phyloP scores from a whole-genome alignment of 768 basidiomycete genomes.

The Lactarius trivialis region DNA sequence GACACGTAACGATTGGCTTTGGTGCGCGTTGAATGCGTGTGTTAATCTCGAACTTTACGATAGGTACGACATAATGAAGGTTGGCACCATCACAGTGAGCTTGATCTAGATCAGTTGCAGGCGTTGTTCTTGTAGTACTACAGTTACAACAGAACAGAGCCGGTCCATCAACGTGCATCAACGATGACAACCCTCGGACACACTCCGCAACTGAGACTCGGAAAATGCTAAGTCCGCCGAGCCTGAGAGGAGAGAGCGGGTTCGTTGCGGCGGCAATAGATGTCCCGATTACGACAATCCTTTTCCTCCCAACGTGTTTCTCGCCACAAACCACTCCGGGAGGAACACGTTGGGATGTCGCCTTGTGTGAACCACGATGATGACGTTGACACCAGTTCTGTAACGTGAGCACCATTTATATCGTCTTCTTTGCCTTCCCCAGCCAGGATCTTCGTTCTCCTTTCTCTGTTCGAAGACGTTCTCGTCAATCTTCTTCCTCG shows the following conservation, averaged over 20 bases:
- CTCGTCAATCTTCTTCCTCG: slow-evolving; percentile 15
- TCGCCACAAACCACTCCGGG: neutral
- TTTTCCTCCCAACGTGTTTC: neutral
- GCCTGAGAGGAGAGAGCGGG: neutral
- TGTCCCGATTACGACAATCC: neutral
- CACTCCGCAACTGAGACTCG: neutral
- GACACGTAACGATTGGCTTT: neutral
- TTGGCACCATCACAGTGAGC: neutral
- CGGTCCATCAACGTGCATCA: no score
- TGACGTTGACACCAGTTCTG: neutral
- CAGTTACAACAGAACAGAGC: no score
- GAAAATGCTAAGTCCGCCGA: neutral
- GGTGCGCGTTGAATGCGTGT: neutral
- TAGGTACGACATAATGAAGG: neutral
- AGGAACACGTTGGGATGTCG: neutral
- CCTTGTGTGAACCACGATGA: neutral
- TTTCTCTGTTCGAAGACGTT: slow-evolving; percentile 16
- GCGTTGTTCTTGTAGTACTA: no score
- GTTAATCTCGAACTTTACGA: neutral
- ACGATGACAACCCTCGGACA: neutral
- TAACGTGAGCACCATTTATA: neutral
- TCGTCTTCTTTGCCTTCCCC: slow-evolving; percentile 2
- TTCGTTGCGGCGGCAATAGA: neutral
- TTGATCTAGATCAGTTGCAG: neutral
- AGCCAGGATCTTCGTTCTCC: slow-evolving; percentile 16